Evolutionary conservation across 805 yeast species (phyloP), one percentile per base, ranked within the genome.

Genomic region (Metschnikowia aberdeeniae): DNA sequence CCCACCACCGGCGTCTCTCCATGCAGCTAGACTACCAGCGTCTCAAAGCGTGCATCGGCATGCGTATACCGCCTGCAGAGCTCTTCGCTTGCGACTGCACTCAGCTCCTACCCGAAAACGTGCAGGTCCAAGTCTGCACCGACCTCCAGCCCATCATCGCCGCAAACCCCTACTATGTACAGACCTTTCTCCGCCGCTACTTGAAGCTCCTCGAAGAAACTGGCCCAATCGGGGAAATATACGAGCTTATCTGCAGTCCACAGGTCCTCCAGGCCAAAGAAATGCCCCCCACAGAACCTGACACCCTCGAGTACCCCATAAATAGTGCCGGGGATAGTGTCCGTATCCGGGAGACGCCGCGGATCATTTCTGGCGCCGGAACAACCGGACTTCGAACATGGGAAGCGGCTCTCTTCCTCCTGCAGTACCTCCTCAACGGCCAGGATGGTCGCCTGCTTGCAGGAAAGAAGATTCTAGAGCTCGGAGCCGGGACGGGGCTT

Each of bases 401-500:
- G 98, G 97, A 89, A 58, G 97, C 96, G 2, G 85, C 96, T 0
- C 53, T 86, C 6, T 87, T 71, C 43, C 63, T 92, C 6, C 67
- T 84, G 1, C 73, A 80, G 32, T 84, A 67, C 53, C 53, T 86
- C 12, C 51, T 57, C 43, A 35, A 46, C 6, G 24, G 22, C 42
- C 19, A n/a, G 3, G 35, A 19, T 9, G 43, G 20, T 17, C 31
- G 44, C 4, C 33, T 54, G 3, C 55, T 66, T 13, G 47, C 44
- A 2, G 58, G 58, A n/a, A 56, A 57, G 29, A 58, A 57, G 0
- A 66, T 86, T 0, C 59, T 87, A 9, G 98, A 90, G 56, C 60
- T 90, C 20, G 98, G 98, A 0, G 77, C 93, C 9, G 98, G 98
- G 0, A 89, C 97, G 0, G 97, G 97, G 0, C 64, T 92, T 6